Percentiles rank a stretch among this genome's conserved stretches.
Conservation (phyloP, 2,329 filamentous ascomycete species). For the Colletotrichum gloeosporioides region DNA sequence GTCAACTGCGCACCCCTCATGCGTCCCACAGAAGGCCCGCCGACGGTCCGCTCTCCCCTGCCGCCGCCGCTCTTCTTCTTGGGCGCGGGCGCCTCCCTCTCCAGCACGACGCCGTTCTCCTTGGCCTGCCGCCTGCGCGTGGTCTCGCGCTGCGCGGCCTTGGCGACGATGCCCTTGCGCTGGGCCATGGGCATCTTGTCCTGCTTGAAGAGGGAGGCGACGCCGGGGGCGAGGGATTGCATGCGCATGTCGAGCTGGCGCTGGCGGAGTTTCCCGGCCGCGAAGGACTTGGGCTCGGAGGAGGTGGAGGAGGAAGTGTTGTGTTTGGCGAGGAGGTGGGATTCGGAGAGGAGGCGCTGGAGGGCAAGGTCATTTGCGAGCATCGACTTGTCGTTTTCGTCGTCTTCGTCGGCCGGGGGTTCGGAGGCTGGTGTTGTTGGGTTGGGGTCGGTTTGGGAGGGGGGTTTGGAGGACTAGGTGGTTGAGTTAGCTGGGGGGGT, state of each 20-base stretch:
- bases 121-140: slow-evolving; percentile 78
- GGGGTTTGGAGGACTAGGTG: slow-evolving; percentile 53
- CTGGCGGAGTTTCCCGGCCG: slow-evolving; percentile 74
- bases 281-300: slow-evolving; percentile 47
- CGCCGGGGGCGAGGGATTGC: slow-evolving; percentile 62
- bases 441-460: slow-evolving; percentile 35
- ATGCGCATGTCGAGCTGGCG: slow-evolving; percentile 86
- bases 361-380: slow-evolving; percentile 92
- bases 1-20: slow-evolving; percentile 81
- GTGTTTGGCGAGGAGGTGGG: slow-evolving; percentile 73
- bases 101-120: slow-evolving; percentile 90
- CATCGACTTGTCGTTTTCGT: slow-evolving; percentile 69
- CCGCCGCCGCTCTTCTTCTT: slow-evolving; percentile 33
- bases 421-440: slow-evolving; percentile 26
- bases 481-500: not conserved
- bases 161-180: slow-evolving; percentile 81
- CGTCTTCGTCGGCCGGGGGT: slow-evolving; percentile 35
- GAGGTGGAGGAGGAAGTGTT: slow-evolving; percentile 45
- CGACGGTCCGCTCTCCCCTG: slow-evolving; percentile 65
- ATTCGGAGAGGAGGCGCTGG: slow-evolving; percentile 89
- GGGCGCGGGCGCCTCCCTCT: slow-evolving; percentile 53
- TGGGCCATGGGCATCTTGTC: slow-evolving; percentile 89
- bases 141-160: slow-evolving; percentile 68
- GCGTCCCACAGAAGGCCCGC: slow-evolving; percentile 79
- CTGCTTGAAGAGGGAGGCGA: slow-evolving; percentile 71